phyloP scores from a whole-genome alignment of 208 protist genomes.

The Zelonia costaricensis region DNA sequence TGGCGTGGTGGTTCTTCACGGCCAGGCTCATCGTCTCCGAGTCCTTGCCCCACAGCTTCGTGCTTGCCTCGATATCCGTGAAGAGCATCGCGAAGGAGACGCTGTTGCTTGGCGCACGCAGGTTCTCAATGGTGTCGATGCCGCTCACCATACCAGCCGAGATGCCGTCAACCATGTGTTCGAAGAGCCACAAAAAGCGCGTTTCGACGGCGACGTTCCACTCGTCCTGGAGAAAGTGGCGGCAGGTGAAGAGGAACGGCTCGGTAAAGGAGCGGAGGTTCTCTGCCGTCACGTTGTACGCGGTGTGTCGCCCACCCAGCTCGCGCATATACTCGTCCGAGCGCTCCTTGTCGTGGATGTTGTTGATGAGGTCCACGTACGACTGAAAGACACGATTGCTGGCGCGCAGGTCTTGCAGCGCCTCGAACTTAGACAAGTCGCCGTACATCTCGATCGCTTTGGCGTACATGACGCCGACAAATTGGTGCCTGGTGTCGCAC shows the following conservation, averaged over 20 bases:
- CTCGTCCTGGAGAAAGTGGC: constrained; percentile 65
- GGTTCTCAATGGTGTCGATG: constrained; percentile 43
- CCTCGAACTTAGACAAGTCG: constrained; percentile 56
- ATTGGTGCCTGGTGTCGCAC: constrained; percentile 47
- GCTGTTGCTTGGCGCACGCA: constrained; percentile 41
- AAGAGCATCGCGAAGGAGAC: constrained; percentile 66
- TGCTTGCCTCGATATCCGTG: constrained; percentile 84
- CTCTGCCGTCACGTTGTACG: constrained; percentile 54
- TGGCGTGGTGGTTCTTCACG: constrained; percentile 66
- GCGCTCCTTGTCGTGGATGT: constrained; percentile 42
- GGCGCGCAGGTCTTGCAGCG: constrained; percentile 53
- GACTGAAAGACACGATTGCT: constrained; percentile 55
- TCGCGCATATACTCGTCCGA: constrained; percentile 58
- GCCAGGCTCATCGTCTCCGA: constrained; percentile 56
- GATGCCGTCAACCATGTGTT: constrained; percentile 52
- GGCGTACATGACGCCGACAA: constrained; percentile 65
- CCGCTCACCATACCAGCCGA: constrained; percentile 46
- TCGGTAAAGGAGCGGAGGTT: constrained; percentile 52
- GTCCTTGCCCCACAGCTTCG: constrained; percentile 74
- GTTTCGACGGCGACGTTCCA: constrained; percentile 74
- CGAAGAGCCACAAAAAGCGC: constrained; percentile 54
- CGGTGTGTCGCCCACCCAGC: constrained; percentile 50
- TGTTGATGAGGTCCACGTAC: constrained; percentile 43
- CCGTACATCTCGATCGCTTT: constrained; percentile 73
- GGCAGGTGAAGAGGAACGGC: constrained; percentile 73